These are phyloP conservation scores for Mycothermus thermophilus DNA, from an alignment of 495 filamentous ascomycete species.

Conservation along the genomic window DNA sequence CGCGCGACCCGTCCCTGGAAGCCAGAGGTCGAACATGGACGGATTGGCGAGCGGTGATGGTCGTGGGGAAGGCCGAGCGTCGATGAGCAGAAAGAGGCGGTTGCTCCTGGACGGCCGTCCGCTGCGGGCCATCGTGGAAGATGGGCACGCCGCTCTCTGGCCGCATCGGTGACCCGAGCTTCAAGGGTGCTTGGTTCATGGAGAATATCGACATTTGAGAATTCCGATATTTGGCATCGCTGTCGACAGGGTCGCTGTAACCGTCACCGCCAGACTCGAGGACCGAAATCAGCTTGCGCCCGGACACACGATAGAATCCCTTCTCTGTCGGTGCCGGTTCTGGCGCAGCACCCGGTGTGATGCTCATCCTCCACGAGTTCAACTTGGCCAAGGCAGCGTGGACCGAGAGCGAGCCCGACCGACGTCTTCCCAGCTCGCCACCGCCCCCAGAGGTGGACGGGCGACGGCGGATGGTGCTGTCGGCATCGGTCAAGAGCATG, in stretches of 20 bases:
- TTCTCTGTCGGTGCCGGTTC: constrained; percentile 27
- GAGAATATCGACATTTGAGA: constrained; percentile 32
- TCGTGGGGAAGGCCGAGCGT: constrained; percentile 16
- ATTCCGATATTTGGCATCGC: constrained; percentile 35
- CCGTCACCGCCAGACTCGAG: constrained; percentile 56
- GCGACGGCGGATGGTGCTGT: constrained; percentile 7
- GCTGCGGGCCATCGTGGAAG: constrained; percentile 30
- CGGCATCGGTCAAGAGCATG: constrained; percentile 19
- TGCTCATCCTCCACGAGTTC: constrained; percentile 34
- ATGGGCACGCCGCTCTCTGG: constrained; percentile 33
- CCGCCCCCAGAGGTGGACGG: constrained; percentile 5
- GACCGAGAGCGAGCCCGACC: constrained; percentile 40
- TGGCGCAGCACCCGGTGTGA: constrained; percentile 30
- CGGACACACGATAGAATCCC: constrained; percentile 46
- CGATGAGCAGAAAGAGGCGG: constrained; percentile 21
- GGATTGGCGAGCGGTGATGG: constrained; percentile 19
- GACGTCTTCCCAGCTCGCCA: constrained; percentile 34
- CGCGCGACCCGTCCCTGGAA: constrained; percentile 33
- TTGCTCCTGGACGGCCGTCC: constrained; percentile 29
- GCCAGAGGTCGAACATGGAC: constrained; percentile 32
- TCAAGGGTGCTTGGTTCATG: constrained; percentile 13
- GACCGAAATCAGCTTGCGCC: constrained; percentile 59
- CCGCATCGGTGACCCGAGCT: constrained; percentile 35
- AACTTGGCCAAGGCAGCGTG: constrained; percentile 40
- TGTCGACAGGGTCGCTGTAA: constrained; percentile 44